Evolutionary conservation across 495 filamentous ascomycete species (phyloP).

Genomic region (Ascobolus immersus): DNA sequence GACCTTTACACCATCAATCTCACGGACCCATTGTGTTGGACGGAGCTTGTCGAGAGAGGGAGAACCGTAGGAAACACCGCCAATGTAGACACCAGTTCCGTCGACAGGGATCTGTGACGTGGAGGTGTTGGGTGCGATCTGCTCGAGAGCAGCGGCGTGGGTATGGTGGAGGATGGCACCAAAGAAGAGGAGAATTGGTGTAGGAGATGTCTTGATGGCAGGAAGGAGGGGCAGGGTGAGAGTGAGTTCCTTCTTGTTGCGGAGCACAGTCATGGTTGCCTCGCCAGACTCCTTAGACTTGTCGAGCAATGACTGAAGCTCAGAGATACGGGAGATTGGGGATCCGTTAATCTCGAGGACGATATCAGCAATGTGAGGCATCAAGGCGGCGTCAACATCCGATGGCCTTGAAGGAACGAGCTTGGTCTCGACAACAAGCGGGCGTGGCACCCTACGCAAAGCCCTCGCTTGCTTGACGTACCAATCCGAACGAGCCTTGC

Average conservation of each 20-base stretch:
- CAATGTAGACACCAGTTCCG: constrained; percentile 14
- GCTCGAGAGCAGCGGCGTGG: constrained; percentile 14
- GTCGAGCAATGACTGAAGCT: constrained; percentile 12
- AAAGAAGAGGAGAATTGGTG: constrained; percentile 15
- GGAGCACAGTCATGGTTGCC: constrained; percentile 16
- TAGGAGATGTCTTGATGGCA: constrained; percentile 11
- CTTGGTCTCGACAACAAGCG: constrained; percentile 15
- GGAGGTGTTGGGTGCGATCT: constrained; percentile 9
- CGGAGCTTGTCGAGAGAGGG: constrained; percentile 15
- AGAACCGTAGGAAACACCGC: constrained; percentile 17
- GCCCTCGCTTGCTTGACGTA: constrained; percentile 16
- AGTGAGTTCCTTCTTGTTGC: constrained; percentile 13
- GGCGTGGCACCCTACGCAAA: constrained; percentile 14
- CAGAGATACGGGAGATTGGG: constrained; percentile 13
- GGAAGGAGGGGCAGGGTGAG: constrained; percentile 12
- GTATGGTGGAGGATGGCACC: constrained; percentile 15
- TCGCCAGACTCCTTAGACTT: constrained; percentile 14
- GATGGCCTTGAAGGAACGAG: constrained; percentile 9
- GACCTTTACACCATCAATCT: constrained; percentile 12
- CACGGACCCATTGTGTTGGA: constrained; percentile 16
- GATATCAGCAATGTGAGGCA: constrained; percentile 14
- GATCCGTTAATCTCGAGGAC: constrained; percentile 15
- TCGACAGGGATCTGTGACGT: constrained; percentile 12
- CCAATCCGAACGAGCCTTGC: constrained; percentile 11
- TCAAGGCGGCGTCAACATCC: constrained; percentile 10